Percentiles rank a stretch among this genome's conserved stretches.
Conservation (phyloP, 2,329 filamentous ascomycete genomes). For the Sporothrix protearum region DNA sequence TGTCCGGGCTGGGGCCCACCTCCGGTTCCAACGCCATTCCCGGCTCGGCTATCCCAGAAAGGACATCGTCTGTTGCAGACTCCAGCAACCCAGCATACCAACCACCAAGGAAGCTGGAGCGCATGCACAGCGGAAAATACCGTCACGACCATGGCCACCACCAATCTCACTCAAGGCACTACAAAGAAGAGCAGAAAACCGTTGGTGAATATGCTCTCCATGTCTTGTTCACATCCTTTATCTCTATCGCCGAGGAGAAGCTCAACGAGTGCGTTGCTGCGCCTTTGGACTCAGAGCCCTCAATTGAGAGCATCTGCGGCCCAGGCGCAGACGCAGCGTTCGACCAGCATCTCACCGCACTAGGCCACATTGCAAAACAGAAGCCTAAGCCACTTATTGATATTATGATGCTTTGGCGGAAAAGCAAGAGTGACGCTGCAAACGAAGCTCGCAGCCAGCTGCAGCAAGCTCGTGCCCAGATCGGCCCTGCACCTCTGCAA, state of each 20-base stretch:
- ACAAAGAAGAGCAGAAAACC: slow-evolving; percentile 76
- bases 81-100: slow-evolving; percentile 38
- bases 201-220: slow-evolving; percentile 98
- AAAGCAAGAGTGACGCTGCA: slow-evolving; percentile 88
- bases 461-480: slow-evolving; percentile 48
- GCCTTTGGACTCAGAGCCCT: slow-evolving; percentile 73
- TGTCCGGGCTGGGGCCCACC: slow-evolving; percentile 19
- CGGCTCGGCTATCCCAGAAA: slow-evolving; percentile 40
- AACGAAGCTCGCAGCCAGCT: slow-evolving; percentile 61
- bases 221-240: slow-evolving; percentile 94
- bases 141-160: slow-evolving; percentile 71
- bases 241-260: slow-evolving; percentile 94
- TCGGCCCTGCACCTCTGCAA: slow-evolving; percentile 49
- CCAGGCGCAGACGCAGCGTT: slow-evolving; percentile 83
- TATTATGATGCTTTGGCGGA: slow-evolving; percentile 96
- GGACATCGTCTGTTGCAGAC: slow-evolving; percentile 48
- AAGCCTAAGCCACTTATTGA: slow-evolving; percentile 95
- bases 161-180: slow-evolving; percentile 69
- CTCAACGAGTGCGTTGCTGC: slow-evolving; percentile 82
- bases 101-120: slow-evolving; percentile 54
- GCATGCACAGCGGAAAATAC: slow-evolving; percentile 61
- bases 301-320: slow-evolving; percentile 86
- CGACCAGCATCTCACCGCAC: slow-evolving; percentile 87
- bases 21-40: slow-evolving; percentile 16
- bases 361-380: slow-evolving; percentile 90